phyloP scores from a whole-genome alignment of 169 alveolate genomes.

The Ichthyophthirius multifiliis region DNA sequence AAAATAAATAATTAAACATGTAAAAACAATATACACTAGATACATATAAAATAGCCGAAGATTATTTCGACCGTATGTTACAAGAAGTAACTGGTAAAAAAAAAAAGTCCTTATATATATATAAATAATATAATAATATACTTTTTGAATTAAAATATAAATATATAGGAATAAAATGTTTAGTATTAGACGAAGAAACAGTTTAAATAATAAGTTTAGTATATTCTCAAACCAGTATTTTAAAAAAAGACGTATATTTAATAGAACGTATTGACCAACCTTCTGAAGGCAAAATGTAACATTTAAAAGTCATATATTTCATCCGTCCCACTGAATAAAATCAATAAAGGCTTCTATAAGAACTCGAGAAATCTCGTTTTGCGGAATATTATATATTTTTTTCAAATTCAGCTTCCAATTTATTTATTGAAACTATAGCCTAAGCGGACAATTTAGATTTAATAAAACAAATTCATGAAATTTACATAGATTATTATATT shows the following conservation, averaged over 20 bases:
- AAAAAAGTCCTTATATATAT: too few species aligned
- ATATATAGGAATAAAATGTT: slow-evolving; percentile 88
- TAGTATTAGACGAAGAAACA: slow-evolving; percentile 92
- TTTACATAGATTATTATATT: slow-evolving; percentile 87
- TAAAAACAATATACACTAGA: neutral
- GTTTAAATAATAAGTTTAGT: slow-evolving; percentile 88
- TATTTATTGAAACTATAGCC: slow-evolving; percentile 88
- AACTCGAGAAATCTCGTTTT: slow-evolving; percentile 86
- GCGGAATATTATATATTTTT: slow-evolving; percentile 88
- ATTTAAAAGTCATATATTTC: slow-evolving; percentile 89
- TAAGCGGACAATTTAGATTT: slow-evolving; percentile 90
- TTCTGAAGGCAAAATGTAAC: slow-evolving; percentile 74
- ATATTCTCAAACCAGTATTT: slow-evolving; percentile 86
- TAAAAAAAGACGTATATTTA: slow-evolving; percentile 91
- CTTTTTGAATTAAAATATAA: too few species aligned
- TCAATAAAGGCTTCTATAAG: slow-evolving; percentile 76
- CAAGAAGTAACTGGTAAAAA: neutral
- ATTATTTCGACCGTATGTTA: slow-evolving; percentile 13
- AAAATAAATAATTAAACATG: too few species aligned
- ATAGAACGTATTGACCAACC: slow-evolving; percentile 87
- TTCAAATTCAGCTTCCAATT: slow-evolving; percentile 84
- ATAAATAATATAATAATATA: too few species aligned
- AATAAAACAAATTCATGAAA: slow-evolving; percentile 89
- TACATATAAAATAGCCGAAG: neutral
- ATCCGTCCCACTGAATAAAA: slow-evolving; percentile 89